These are phyloP conservation scores for Arthrobotrys sinensis DNA, from an alignment of 2,329 filamentous ascomycete genomes.

Conservation along the genomic window DNA sequence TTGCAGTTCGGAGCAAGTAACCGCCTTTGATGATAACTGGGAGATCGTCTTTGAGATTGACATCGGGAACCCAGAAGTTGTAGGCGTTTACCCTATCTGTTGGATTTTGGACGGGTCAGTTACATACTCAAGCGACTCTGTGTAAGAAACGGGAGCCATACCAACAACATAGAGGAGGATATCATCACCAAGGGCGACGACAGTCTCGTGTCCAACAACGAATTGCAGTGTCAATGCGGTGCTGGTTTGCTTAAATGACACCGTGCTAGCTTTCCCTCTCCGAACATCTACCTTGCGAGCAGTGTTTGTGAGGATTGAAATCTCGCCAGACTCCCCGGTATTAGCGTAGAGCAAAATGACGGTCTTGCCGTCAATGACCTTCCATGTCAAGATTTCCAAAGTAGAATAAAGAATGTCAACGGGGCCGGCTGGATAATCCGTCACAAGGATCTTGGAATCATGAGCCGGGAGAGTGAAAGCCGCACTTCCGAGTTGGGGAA, in stretches of 20 bases:
- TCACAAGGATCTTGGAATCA: constrained; percentile 73
- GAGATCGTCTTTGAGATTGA: constrained; percentile 64
- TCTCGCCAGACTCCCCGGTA: constrained; percentile 75
- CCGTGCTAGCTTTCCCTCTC: constrained; percentile 67
- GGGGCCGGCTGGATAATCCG: constrained; percentile 77
- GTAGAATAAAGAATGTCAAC: constrained; percentile 77
- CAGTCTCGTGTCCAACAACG: constrained; percentile 68
- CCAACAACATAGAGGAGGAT: constrained; percentile 74
- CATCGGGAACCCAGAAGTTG: constrained; percentile 78
- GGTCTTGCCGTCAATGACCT: constrained; percentile 74
- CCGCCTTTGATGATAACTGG: constrained; percentile 75
- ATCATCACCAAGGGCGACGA: constrained; percentile 71
- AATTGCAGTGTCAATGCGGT: constrained; percentile 65
- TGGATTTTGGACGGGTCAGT: constrained; percentile 68
- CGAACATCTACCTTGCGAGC: constrained; percentile 66
- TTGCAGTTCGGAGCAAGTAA: constrained; percentile 76
- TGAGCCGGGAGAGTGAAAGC: constrained; percentile 69
- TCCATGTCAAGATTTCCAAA: constrained; percentile 80
- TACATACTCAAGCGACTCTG: background rate
- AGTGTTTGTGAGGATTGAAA: constrained; percentile 69
- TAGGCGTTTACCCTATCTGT: constrained; percentile 75
- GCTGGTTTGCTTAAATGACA: constrained; percentile 65
- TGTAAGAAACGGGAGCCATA: constrained; percentile 65
- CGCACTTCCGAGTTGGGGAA: constrained; percentile 75
- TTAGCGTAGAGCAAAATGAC: constrained; percentile 78